These are phyloP conservation scores for Thamnidium elegans DNA, from an alignment of 192 early-diverging fungal species.

Conservation along the genomic window DNA sequence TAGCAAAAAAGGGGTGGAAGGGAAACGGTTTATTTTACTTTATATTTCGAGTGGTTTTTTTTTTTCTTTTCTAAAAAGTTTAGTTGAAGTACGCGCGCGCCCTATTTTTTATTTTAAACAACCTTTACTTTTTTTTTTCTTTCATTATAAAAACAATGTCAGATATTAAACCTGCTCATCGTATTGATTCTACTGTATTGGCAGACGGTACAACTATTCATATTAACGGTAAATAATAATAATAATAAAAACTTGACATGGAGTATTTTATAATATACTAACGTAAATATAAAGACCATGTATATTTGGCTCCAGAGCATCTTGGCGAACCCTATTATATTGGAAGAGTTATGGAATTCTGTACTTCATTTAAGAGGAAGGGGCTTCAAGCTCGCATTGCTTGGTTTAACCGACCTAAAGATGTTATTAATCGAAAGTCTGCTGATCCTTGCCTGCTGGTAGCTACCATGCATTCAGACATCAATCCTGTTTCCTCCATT, in stretches of 20 bases:
- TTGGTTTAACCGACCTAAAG: constrained; percentile 74
- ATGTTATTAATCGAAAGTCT: constrained; percentile 62
- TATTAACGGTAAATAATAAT: constrained; percentile 31
- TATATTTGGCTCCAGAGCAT: constrained; percentile 71
- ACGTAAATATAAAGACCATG: constrained; percentile 59
- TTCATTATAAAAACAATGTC: neutral
- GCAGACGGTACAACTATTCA: constrained; percentile 16
- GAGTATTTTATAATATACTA: neutral
- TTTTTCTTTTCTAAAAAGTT: neutral
- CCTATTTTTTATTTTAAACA: neutral
- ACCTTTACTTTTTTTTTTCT: neutral
- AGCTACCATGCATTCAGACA: constrained; percentile 86
- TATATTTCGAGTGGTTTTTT: too few relatives aligned
- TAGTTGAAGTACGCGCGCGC: too few relatives aligned
- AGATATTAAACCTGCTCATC: neutral
- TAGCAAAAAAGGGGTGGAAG: neutral
- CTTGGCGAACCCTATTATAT: constrained; percentile 75
- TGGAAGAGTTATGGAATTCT: constrained; percentile 79
- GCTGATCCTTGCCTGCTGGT: constrained; percentile 73
- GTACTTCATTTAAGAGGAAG: constrained; percentile 49
- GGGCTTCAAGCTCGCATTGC: constrained; percentile 61
- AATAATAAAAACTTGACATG: neutral
- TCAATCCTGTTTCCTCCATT: constrained; percentile 79
- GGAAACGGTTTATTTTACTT: too few relatives aligned
- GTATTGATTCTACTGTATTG: neutral